Percentiles rank a stretch among this genome's conserved stretches.
Conservation (phyloP, 2,329 filamentous ascomycete species). For the Coniochaeta ligniaria region DNA sequence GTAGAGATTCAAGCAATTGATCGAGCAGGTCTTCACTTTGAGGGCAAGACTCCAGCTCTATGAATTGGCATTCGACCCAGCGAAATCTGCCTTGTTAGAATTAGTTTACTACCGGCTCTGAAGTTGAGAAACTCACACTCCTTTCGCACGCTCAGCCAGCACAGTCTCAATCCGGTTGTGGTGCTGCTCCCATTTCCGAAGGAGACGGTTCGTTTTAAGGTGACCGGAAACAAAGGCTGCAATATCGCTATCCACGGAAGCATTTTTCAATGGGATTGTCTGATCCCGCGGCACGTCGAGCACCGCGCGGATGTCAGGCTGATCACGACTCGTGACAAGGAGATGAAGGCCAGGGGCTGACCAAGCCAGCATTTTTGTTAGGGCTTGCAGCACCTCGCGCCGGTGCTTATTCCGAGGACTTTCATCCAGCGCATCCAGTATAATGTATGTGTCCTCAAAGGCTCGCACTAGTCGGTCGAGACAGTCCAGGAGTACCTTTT, state of each 20-base stretch:
- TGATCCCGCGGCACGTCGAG: constrained; percentile 10
- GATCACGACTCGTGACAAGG: constrained; percentile 25
- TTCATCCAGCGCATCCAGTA: constrained; percentile 31
- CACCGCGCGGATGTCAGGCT: constrained; percentile 19
- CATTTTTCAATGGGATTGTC: constrained; percentile 10
- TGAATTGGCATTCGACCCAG: constrained; percentile 26
- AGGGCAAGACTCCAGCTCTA: constrained; percentile 13
- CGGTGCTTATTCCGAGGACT: constrained; percentile 18
- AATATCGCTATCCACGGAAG: constrained; percentile 19
- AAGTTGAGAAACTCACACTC: constrained; percentile 20
- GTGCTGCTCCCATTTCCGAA: constrained; percentile 16
- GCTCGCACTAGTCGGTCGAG: constrained; percentile 13
- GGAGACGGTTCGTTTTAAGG: constrained; percentile 12
- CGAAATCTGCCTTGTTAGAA: constrained; percentile 21
- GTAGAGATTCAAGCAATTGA: constrained; percentile 21
- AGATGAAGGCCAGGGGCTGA: constrained; percentile 17
- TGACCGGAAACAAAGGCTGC: constrained; percentile 15
- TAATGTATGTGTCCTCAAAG: constrained; percentile 24
- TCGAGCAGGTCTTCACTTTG: constrained; percentile 11
- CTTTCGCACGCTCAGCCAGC: constrained; percentile 17
- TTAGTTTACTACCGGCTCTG: constrained; percentile 9
- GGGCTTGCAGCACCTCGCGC: constrained; percentile 16
- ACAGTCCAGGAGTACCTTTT: constrained; percentile 13
- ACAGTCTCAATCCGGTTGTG: constrained; percentile 17
- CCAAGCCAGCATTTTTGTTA: constrained; percentile 17